These are phyloP conservation scores for Marasmius sp. DNA, from an alignment of 1,284 basidiomycete species.

Conservation along the genomic window DNA sequence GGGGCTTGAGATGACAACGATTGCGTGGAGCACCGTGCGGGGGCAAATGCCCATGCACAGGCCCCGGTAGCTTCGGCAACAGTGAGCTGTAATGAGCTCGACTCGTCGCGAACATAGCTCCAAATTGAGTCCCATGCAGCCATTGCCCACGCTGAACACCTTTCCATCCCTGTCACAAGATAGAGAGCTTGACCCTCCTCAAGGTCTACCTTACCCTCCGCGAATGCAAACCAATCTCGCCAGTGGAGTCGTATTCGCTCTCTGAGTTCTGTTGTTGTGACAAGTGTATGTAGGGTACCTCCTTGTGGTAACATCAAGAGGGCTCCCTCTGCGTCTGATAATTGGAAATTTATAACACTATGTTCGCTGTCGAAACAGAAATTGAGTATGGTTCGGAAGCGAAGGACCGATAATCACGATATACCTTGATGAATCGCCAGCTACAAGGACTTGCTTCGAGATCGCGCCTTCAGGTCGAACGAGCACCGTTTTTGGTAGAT, in stretches of 20 bases:
- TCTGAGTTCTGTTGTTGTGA: background rate
- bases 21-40: background rate
- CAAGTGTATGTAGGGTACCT: background rate
- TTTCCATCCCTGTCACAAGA: background rate
- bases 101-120: background rate
- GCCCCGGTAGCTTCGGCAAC: background rate
- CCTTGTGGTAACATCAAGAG: background rate
- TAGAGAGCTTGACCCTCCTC: background rate
- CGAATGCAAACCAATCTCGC: background rate
- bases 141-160: background rate
- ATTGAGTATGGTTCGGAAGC: background rate
- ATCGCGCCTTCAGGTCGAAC: background rate
- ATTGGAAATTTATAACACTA: background rate
- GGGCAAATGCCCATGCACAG: background rate
- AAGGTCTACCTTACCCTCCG: background rate
- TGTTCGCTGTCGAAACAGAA: background rate
- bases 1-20: background rate
- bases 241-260: background rate
- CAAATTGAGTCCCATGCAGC: background rate
- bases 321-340: background rate
- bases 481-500: background rate
- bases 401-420: background rate
- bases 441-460: background rate
- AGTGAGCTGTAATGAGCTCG: background rate
- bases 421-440: background rate